phyloP scores from a whole-genome alignment of 805 yeast species.

The Starmerella etchellsii region DNA sequence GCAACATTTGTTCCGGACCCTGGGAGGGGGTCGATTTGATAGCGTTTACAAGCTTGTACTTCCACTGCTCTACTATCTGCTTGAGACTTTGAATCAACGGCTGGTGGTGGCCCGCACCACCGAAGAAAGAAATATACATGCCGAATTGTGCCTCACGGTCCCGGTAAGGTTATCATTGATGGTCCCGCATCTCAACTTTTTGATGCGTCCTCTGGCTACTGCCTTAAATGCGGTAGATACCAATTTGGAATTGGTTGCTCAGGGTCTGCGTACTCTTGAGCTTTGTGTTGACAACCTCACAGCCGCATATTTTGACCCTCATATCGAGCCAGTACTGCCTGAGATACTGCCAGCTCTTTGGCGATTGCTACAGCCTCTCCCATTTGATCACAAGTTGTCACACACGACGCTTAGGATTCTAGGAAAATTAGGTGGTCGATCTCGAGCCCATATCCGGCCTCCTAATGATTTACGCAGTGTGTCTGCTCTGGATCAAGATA shows the following conservation, averaged over 20 bases:
- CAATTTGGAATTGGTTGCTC: conserved; percentile 79
- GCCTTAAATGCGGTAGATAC: conserved; percentile 57
- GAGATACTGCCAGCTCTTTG: conserved; percentile 90
- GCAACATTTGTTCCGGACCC: conserved; percentile 79
- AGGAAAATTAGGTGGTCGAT: conserved; percentile 94
- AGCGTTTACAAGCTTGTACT: conserved; percentile 81
- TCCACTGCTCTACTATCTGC: conserved; percentile 74
- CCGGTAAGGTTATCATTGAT: conserved; percentile 89
- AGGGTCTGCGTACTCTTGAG: conserved; percentile 88
- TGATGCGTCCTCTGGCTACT: conserved; percentile 82
- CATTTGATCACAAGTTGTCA: conserved; percentile 87
- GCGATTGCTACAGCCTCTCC: conserved; percentile 81
- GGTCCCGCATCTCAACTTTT: conserved; percentile 79
- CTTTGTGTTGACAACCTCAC: conserved; percentile 92
- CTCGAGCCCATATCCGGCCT: conserved; percentile 69
- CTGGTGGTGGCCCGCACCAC: conserved; percentile 73
- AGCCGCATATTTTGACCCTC: conserved; percentile 93
- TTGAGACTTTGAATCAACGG: conserved; percentile 75
- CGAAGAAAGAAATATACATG: conserved; percentile 86
- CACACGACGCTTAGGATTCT: conserved; percentile 86
- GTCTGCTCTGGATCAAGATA: conserved; percentile 45
- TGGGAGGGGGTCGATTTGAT: conserved; percentile 95
- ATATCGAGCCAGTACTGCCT: conserved; percentile 88
- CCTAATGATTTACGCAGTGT: conserved; percentile 51
- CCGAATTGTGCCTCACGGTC: conserved; percentile 86